A percentile compares a stretch with the other conserved stretches of the same genome.
Evolutionary conservation across 768 basidiomycete species (phyloP).

Genomic region (Rhizopogon vulgaris): DNA sequence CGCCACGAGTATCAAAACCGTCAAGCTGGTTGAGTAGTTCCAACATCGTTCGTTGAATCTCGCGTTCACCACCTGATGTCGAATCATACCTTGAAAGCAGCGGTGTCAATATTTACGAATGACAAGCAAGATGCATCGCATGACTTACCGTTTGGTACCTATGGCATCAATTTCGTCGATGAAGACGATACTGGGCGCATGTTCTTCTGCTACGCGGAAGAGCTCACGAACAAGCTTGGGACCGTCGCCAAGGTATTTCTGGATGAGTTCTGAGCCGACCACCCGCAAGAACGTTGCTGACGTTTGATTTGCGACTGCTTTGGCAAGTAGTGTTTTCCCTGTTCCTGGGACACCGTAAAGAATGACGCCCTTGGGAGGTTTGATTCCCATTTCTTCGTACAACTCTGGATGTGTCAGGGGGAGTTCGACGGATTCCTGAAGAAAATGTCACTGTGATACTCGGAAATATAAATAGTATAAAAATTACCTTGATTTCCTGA

Average conservation of each 20-base stretch:
- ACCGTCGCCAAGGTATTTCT: slow-evolving; percentile 98
- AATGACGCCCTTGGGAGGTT: slow-evolving; percentile 99
- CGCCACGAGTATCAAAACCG: slow-evolving; percentile 99
- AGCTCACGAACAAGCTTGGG: slow-evolving; percentile 96
- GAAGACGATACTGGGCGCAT: slow-evolving; percentile 98
- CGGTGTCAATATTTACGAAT: slow-evolving; percentile 3
- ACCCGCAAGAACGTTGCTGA: slow-evolving; percentile 97
- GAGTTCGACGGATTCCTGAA: slow-evolving; percentile 93
- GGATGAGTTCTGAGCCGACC: slow-evolving; percentile 96
- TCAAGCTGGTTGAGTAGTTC: slow-evolving; percentile 97
- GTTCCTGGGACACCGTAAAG: slow-evolving; percentile 98
- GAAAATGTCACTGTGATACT: not conserved
- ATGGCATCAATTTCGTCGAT: slow-evolving; percentile 99
- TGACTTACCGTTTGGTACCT: slow-evolving; percentile 89
- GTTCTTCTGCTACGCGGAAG: slow-evolving; percentile 95
- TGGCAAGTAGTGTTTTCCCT: slow-evolving; percentile 95
- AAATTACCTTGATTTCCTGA: slow-evolving; percentile 89
- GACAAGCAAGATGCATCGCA: not conserved
- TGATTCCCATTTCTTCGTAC: slow-evolving; percentile 99
- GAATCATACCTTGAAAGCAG: slow-evolving; percentile 76
- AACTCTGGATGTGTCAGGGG: slow-evolving; percentile 96
- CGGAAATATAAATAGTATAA: not conserved
- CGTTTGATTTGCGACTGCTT: slow-evolving; percentile 97
- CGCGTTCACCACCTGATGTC: slow-evolving; percentile 96
- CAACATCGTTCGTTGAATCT: slow-evolving; percentile 99